A percentile compares a stretch with the other conserved stretches of the same genome.
These are phyloP conservation scores for Trifolium dubium DNA, from an alignment of 306 rosid genomes.

Conservation along the genomic window DNA sequence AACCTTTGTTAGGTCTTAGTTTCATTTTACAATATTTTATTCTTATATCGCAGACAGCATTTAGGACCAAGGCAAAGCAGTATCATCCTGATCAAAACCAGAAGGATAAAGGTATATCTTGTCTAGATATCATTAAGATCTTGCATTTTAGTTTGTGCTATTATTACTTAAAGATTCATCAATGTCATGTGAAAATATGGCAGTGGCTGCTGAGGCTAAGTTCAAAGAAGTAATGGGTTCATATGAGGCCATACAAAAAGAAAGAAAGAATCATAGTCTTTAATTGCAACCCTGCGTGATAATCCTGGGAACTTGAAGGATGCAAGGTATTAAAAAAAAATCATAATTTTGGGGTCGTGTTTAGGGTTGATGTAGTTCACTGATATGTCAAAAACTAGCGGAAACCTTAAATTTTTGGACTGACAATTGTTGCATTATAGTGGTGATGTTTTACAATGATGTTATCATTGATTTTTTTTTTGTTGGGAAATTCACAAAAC, in stretches of 20 bases:
- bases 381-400: background rate
- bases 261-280: conserved; percentile 55
- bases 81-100: conserved; percentile 97
- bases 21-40: conserved; percentile 23
- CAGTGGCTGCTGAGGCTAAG: conserved; percentile 91
- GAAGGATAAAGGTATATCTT: conserved; percentile 67
- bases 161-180: conserved; percentile 26
- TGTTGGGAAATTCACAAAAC: conserved; percentile 12
- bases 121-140: conserved; percentile 24
- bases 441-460: conserved; percentile 17
- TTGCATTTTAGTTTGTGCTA: conserved; percentile 19
- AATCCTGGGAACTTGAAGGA: conserved; percentile 28
- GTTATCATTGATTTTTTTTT: background rate
- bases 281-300: conserved; percentile 35
- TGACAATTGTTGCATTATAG: conserved; percentile 16
- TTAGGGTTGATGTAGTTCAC: background rate
- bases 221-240: conserved; percentile 91
- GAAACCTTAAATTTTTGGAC: conserved; percentile 7
- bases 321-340: conserved; percentile 30
- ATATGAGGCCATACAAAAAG: conserved; percentile 86
- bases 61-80: conserved; percentile 79
- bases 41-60: conserved; percentile 66
- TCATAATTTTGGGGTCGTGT: background rate
- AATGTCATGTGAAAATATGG: conserved; percentile 39
- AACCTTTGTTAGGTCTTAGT: background rate